These are phyloP conservation scores for Berberis vulgaris DNA, from an alignment of 164 flowering plant genomes.

Conservation along the genomic window DNA sequence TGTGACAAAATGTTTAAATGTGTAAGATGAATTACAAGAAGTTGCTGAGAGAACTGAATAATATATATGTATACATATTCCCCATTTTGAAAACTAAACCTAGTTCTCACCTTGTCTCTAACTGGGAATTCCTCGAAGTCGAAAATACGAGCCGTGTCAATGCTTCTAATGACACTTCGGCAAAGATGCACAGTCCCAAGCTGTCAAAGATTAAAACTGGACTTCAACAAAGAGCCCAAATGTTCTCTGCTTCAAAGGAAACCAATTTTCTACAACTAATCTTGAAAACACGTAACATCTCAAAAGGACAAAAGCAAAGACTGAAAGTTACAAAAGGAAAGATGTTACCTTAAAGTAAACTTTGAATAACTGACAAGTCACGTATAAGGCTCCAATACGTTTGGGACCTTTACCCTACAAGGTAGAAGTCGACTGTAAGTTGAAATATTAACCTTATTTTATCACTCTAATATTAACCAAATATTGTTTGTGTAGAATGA, in stretches of 20 bases:
- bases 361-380: constrained; percentile 96
- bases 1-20: constrained; percentile 17
- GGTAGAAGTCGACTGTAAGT: neutral
- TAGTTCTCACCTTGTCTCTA: constrained; percentile 68
- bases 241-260: neutral
- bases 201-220: constrained; percentile 31
- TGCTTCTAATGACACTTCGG: constrained; percentile 96
- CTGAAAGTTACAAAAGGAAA: neutral
- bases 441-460: too few relatives aligned
- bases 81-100: neutral
- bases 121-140: constrained; percentile 96
- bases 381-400: constrained; percentile 95
- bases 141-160: constrained; percentile 93
- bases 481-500: too few relatives aligned
- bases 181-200: constrained; percentile 97
- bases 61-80: neutral
- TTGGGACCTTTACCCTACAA: constrained; percentile 92
- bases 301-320: neutral
- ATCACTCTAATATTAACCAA: too few relatives aligned
- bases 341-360: constrained; percentile 78
- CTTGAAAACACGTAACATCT: neutral
- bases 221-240: neutral
- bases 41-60: neutral
- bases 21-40: neutral
- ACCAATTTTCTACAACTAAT: neutral